Evolutionary conservation across 2,329 filamentous ascomycete species (phyloP).

Genomic region (Alternaria angustiovoidea): DNA sequence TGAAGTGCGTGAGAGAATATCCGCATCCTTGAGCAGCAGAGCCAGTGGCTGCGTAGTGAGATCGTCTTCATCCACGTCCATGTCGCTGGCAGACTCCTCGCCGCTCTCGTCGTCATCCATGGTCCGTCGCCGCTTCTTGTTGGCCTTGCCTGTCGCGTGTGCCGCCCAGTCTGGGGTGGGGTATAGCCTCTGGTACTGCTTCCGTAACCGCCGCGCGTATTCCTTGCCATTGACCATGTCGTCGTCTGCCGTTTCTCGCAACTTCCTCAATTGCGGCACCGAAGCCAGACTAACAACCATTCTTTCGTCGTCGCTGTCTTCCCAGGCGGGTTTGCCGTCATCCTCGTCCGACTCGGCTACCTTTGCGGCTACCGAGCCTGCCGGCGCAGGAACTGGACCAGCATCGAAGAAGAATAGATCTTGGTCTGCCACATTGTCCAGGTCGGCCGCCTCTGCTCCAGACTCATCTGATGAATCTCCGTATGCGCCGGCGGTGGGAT

Average conservation of each 20-base stretch:
- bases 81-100: conserved; percentile 64
- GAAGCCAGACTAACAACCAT: conserved; percentile 82
- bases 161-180: conserved; percentile 69
- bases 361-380: conserved; percentile 52
- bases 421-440: conserved; percentile 76
- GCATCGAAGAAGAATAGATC: conserved; percentile 88
- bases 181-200: conserved; percentile 74
- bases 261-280: conserved; percentile 78
- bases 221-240: conserved; percentile 87
- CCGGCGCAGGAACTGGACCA: conserved; percentile 57
- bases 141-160: conserved; percentile 53
- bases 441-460: conserved; percentile 54
- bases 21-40: conserved; percentile 77
- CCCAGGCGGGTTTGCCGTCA: conserved; percentile 72
- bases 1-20: conserved; percentile 66
- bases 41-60: conserved; percentile 80
- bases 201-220: conserved; percentile 80
- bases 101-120: conserved; percentile 52
- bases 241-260: conserved; percentile 81
- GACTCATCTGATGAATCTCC: conserved; percentile 51
- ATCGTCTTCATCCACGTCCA: conserved; percentile 57
- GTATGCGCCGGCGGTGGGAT: conserved; percentile 45
- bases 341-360: conserved; percentile 51
- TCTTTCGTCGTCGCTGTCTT: conserved; percentile 94
- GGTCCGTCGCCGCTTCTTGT: conserved; percentile 58